Evolutionary conservation across 2,329 filamentous ascomycete genomes (phyloP).

Genomic region (Capronia epimyces): DNA sequence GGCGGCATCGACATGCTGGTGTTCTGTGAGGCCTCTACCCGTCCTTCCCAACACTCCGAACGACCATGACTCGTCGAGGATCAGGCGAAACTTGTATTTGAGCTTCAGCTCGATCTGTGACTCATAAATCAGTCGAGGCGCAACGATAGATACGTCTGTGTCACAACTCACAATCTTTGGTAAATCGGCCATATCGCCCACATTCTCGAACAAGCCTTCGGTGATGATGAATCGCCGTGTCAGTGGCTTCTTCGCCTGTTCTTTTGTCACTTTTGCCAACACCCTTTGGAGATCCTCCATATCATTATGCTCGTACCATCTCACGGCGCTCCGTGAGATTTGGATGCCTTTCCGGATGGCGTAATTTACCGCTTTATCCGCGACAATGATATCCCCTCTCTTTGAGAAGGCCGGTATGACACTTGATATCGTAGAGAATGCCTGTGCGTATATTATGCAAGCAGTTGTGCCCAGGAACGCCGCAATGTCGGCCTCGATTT

Average conservation of each 20-base stretch:
- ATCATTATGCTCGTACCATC: conserved; percentile 94
- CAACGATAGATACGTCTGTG: neutral
- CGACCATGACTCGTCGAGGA: conserved; percentile 95
- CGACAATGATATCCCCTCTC: conserved; percentile 93
- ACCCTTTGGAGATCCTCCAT: conserved; percentile 88
- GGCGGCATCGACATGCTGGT: conserved; percentile 88
- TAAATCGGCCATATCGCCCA: conserved; percentile 77
- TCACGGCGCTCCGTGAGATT: conserved; percentile 81
- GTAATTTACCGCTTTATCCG: conserved; percentile 88
- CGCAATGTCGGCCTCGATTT: conserved; percentile 89
- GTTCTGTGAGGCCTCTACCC: conserved; percentile 87
- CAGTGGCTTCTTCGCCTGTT: conserved; percentile 80
- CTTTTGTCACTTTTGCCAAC: conserved; percentile 76
- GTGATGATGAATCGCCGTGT: conserved; percentile 94
- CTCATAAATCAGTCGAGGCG: neutral
- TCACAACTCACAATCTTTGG: conserved; percentile 66
- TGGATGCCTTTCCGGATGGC: conserved; percentile 91
- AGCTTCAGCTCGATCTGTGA: conserved; percentile 79
- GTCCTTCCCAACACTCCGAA: conserved; percentile 91
- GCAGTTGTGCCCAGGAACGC: conserved; percentile 79
- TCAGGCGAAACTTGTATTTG: conserved; percentile 95
- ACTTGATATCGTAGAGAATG: conserved; percentile 93
- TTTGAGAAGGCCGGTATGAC: conserved; percentile 97
- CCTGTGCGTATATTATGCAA: conserved; percentile 92
- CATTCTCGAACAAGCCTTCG: conserved; percentile 86